phyloP scores from a whole-genome alignment of 2,329 filamentous ascomycete species.

The Venturia aucupariae region DNA sequence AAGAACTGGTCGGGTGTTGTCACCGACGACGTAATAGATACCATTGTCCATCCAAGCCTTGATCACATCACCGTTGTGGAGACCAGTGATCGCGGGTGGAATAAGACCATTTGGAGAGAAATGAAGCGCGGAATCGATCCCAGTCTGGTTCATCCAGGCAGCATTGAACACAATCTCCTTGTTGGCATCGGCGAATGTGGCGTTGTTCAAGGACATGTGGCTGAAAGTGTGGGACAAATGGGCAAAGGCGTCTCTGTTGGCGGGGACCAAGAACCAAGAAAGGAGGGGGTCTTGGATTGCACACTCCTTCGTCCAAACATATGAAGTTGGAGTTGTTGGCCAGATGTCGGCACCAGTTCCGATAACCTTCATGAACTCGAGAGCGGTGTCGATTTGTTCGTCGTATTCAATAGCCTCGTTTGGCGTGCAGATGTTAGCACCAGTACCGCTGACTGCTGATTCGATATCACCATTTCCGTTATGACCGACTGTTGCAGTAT shows the following conservation, averaged over 20 bases:
- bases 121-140: neutral
- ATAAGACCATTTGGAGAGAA: conserved; percentile 11
- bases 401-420: conserved; percentile 26
- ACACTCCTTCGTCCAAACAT: conserved; percentile 7
- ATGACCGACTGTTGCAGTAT: conserved; percentile 33
- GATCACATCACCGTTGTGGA: conserved; percentile 12
- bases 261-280: conserved; percentile 7
- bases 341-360: conserved; percentile 43
- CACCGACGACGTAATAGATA: conserved; percentile 6
- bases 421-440: conserved; percentile 18
- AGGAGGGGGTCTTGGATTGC: conserved; percentile 7
- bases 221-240: conserved; percentile 13
- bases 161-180: conserved; percentile 11
- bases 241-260: conserved; percentile 9
- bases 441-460: conserved; percentile 21
- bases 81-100: conserved; percentile 12
- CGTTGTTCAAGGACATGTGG: conserved; percentile 6
- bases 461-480: conserved; percentile 48
- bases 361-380: conserved; percentile 38
- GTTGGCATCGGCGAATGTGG: conserved; percentile 9
- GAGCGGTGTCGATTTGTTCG: conserved; percentile 20
- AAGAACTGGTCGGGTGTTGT: conserved; percentile 9
- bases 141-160: conserved; percentile 5
- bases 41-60: conserved; percentile 13
- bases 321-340: conserved; percentile 26